These are phyloP conservation scores for Nigrospora sphaerica DNA, from an alignment of 2,329 filamentous ascomycete genomes.

Conservation along the genomic window DNA sequence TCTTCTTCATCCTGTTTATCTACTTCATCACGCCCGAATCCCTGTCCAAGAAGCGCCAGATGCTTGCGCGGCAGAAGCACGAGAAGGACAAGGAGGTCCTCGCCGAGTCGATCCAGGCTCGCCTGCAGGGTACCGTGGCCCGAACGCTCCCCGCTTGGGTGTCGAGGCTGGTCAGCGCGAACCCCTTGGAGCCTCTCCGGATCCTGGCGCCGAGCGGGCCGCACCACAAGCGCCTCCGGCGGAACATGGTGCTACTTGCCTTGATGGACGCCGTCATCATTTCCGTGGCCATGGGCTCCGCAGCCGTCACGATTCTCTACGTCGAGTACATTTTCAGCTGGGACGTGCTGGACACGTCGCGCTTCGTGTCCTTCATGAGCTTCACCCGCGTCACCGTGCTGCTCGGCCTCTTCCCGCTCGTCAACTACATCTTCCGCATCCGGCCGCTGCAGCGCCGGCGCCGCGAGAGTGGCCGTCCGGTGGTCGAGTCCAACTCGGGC, in stretches of 20 bases:
- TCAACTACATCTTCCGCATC: constrained; percentile 69
- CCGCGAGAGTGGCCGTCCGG: constrained; percentile 27
- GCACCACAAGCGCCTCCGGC: constrained; percentile 55
- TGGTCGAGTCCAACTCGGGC: constrained; percentile 51
- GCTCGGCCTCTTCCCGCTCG: constrained; percentile 64
- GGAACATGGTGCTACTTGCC: constrained; percentile 78
- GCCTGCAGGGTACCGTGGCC: constrained; percentile 3
- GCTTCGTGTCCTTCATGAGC: constrained; percentile 77
- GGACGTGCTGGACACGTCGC: constrained; percentile 72
- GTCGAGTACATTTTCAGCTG: constrained; percentile 73
- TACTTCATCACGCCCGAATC: constrained; percentile 76
- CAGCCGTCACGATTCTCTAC: constrained; percentile 80
- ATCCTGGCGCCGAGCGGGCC: constrained; percentile 69
- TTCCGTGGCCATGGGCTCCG: constrained; percentile 71
- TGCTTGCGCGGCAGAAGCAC: constrained; percentile 63
- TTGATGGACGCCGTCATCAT: constrained; percentile 77
- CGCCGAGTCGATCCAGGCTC: constrained; percentile 20
- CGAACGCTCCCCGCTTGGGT: constrained; percentile 16
- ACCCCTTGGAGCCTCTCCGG: constrained; percentile 69
- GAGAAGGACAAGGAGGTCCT: constrained; percentile 32
- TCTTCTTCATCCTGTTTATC: constrained; percentile 67
- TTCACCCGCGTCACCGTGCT: constrained; percentile 69
- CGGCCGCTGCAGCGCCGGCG: constrained; percentile 38
- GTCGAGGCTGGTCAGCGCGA: constrained; percentile 38
- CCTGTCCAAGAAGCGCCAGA: constrained; percentile 64